phyloP scores from a whole-genome alignment of 129 eudicot genomes.

The Kitagawia praeruptora region DNA sequence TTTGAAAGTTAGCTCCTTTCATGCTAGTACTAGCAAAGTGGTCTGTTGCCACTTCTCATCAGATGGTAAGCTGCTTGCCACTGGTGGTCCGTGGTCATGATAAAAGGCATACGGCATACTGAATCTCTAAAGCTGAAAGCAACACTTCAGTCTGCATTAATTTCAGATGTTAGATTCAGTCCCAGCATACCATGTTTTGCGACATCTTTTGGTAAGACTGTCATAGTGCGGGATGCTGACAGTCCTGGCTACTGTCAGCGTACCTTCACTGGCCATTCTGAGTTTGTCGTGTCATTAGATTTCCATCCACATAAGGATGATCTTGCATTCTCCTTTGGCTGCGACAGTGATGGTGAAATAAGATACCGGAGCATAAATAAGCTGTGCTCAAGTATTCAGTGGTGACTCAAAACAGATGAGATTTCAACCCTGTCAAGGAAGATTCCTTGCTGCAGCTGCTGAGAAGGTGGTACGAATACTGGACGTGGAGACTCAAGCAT shows the following conservation, averaged over 20 bases:
- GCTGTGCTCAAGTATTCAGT: conserved; percentile 28
- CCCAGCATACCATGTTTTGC: conserved; percentile 95
- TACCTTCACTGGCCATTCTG: conserved; percentile 21
- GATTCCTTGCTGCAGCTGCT: conserved; percentile 59
- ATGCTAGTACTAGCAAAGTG: conserved; percentile 81
- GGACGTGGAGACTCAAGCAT: conserved; percentile 51
- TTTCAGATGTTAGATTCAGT: conserved; percentile 92
- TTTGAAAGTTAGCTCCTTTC: conserved; percentile 64
- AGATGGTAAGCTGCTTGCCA: conserved; percentile 90
- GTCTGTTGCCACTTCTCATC: conserved; percentile 91
- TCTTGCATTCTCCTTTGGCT: conserved; percentile 16
- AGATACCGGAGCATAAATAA: conserved; percentile 28
- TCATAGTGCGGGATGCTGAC: conserved; percentile 94
- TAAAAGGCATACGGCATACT: conserved; percentile 87
- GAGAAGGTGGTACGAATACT: conserved; percentile 50
- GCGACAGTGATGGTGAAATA: conserved; percentile 32
- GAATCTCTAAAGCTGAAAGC: conserved; percentile 67
- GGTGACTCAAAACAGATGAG: conserved; percentile 47
- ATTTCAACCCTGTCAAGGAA: conserved; percentile 52
- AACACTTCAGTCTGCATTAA: conserved; percentile 65
- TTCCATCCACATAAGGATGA: conserved; percentile 34
- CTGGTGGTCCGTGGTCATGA: conserved; percentile 98
- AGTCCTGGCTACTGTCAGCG: conserved; percentile 31
- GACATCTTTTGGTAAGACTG: conserved; percentile 91
- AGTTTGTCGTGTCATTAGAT: conserved; percentile 27